Evolutionary conservation across 1,139 yeast species (phyloP).

Genomic region (Groenewaldozyma sp.): DNA sequence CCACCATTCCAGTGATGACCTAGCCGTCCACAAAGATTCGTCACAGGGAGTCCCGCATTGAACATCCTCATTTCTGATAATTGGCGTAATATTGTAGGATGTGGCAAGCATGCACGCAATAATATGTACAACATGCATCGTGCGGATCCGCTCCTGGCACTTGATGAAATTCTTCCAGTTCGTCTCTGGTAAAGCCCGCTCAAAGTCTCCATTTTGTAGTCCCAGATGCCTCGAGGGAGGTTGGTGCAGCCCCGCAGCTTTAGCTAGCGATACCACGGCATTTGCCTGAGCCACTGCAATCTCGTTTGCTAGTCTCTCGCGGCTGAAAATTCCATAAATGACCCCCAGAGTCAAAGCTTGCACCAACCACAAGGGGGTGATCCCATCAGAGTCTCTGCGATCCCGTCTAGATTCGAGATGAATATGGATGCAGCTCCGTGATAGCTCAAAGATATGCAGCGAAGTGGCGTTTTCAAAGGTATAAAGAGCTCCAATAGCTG

Average conservation of each 20-base stretch:
- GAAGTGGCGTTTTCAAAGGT: slow-evolving; percentile 76
- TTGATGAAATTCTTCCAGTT: slow-evolving; percentile 67
- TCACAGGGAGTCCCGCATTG: slow-evolving; percentile 70
- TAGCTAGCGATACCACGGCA: slow-evolving; percentile 69
- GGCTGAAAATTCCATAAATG: slow-evolving; percentile 73
- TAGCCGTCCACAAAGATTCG: slow-evolving; percentile 64
- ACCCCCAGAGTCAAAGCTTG: slow-evolving; percentile 77
- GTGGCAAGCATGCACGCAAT: slow-evolving; percentile 64
- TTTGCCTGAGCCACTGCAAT: slow-evolving; percentile 67
- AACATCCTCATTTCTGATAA: slow-evolving; percentile 49
- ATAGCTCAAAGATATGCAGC: slow-evolving; percentile 63
- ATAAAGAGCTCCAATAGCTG: slow-evolving; percentile 83
- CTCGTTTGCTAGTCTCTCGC: slow-evolving; percentile 62
- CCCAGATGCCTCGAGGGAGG: slow-evolving; percentile 37
- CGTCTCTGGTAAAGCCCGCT: slow-evolving; percentile 35
- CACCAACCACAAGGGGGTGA: slow-evolving; percentile 80
- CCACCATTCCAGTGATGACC: slow-evolving; percentile 52
- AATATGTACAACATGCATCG: slow-evolving; percentile 70
- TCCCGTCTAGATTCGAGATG: slow-evolving; percentile 56
- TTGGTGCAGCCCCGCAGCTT: slow-evolving; percentile 63
- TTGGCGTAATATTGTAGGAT: slow-evolving; percentile 52
- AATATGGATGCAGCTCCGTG: slow-evolving; percentile 68
- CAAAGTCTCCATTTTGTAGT: slow-evolving; percentile 27
- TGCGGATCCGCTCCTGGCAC: slow-evolving; percentile 79
- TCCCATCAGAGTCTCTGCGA: slow-evolving; percentile 38